These are phyloP conservation scores for Lathyrus sativus DNA, from an alignment of 306 rosid species.

Conservation along the genomic window DNA sequence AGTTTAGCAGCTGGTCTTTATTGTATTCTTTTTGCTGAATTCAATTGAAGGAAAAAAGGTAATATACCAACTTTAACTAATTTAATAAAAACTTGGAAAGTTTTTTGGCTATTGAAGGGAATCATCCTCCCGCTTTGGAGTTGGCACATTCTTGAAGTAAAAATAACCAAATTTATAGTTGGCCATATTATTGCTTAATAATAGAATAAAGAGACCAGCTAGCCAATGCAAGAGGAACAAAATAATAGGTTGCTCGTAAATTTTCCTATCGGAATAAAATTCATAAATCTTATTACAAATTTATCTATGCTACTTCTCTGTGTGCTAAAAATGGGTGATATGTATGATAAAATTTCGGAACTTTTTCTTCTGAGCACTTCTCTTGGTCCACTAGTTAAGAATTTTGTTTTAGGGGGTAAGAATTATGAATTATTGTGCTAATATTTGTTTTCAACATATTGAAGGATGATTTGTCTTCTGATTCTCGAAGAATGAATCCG, in stretches of 20 bases:
- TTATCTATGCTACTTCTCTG: neutral
- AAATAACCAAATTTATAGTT: neutral
- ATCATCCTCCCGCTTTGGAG: slow-evolving; percentile 7
- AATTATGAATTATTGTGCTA: neutral
- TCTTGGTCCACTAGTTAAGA: no score
- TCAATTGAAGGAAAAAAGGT: neutral
- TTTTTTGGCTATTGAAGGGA: slow-evolving; percentile 27
- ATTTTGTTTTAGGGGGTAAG: no score
- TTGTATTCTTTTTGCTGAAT: slow-evolving; percentile 4
- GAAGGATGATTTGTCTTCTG: no score
- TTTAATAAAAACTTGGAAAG: slow-evolving; percentile 15
- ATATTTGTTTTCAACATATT: no score
- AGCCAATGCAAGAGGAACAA: neutral
- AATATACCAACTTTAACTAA: neutral
- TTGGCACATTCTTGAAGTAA: slow-evolving; percentile 21
- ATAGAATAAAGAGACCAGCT: neutral
- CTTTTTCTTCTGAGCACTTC: no score
- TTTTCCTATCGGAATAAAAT: neutral
- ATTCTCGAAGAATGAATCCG: no score
- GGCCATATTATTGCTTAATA: neutral
- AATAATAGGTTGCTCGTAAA: neutral
- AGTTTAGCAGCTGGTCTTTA: neutral
- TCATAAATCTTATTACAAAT: no score
- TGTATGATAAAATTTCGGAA: no score
- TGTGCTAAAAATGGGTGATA: no score